Evolutionary conservation across 2,329 filamentous ascomycete species (phyloP), one percentile per base, ranked within the genome.

Genomic region (Fonsecaea multimorphosa): DNA sequence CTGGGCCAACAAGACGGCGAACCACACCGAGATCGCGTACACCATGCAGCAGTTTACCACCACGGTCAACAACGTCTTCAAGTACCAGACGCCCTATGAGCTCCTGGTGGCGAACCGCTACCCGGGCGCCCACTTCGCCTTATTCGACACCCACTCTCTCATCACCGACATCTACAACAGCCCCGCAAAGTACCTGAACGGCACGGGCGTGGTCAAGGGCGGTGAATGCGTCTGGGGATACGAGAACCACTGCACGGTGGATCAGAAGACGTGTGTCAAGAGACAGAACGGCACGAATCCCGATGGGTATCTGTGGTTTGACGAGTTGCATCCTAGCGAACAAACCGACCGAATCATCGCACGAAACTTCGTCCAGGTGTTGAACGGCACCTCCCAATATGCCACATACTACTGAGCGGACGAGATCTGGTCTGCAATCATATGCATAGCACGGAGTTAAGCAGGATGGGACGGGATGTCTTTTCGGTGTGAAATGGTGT

Each of bases 271-370:
- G 56, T 85, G 83, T 38, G 66, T 63, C 27, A 65, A 65, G 55
- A 24, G 19, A 38, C 27, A 53, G 7, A 65, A 65, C 36, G 63
- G 64, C 22, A 65, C 64, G 57, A 70, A 66, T 59, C 51, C 63
- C 1, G 68, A 72, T 61, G 68, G 64, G 14, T 69, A 69, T 46
- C 52, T 70, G 63, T 70, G 68, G 68, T 69, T 56, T 52, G 70
- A 94, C 76, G 85, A 88, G 73, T 75, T 93, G 73, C 91, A 94
- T 78, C 89, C 90, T 0, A 69, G 68, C 64, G 83, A 87, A 76
- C 85, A 86, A 76, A 84, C 88, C 7, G 84, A 86, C 76, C 78
- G 84, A 72, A 79, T 83, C 51, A 81, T 89, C 58, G 87, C 85
- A 19, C 78, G 77, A 65, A 82, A 85, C 63, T 88, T 89, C 74